Conservation (phyloP, 768 basidiomycete species). For the Mycena olivaceomarginata region DNA sequence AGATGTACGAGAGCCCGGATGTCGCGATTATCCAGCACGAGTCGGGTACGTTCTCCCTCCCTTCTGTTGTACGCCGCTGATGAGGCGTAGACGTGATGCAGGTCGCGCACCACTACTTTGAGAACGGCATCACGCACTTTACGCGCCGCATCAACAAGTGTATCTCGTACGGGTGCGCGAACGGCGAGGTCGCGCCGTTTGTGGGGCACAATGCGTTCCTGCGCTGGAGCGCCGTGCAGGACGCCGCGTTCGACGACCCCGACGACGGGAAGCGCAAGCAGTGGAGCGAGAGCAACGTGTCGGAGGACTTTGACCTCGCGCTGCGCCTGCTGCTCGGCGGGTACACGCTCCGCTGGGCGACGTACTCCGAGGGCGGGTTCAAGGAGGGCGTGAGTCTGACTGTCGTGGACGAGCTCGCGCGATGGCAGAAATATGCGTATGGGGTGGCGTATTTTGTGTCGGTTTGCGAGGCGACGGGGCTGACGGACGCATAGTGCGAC, state of each 20-base stretch:
- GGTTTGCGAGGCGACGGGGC: not conserved
- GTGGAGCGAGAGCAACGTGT: slow-evolving; percentile 87
- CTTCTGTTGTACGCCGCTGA: not conserved
- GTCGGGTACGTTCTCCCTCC: slow-evolving; percentile 67
- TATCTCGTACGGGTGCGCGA: slow-evolving; percentile 86
- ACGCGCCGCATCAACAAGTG: slow-evolving; percentile 92
- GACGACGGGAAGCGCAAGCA: slow-evolving; percentile 79
- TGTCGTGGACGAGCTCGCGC: slow-evolving; percentile 82
- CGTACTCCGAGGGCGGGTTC: slow-evolving; percentile 89
- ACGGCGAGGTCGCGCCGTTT: slow-evolving; percentile 89
- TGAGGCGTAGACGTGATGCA: slow-evolving; percentile 83
- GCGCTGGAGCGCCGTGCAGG: slow-evolving; percentile 91
- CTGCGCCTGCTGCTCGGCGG: slow-evolving; percentile 80
- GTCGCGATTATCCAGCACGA: slow-evolving; percentile 94
- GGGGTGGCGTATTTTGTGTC: slow-evolving; percentile 54
- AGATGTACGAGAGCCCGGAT: slow-evolving; percentile 86
- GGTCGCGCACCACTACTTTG: slow-evolving; percentile 92
- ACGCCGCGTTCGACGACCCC: slow-evolving; percentile 83
- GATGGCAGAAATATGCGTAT: slow-evolving; percentile 90
- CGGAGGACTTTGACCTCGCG: slow-evolving; percentile 90
- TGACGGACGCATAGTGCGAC: slow-evolving; percentile 61
- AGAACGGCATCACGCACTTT: slow-evolving; percentile 93
- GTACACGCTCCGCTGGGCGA: slow-evolving; percentile 88
- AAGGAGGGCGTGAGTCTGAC: slow-evolving; percentile 83
- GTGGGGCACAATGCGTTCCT: slow-evolving; percentile 93